phyloP scores from a whole-genome alignment of 495 filamentous ascomycete genomes.

The Tuber aestivum region DNA sequence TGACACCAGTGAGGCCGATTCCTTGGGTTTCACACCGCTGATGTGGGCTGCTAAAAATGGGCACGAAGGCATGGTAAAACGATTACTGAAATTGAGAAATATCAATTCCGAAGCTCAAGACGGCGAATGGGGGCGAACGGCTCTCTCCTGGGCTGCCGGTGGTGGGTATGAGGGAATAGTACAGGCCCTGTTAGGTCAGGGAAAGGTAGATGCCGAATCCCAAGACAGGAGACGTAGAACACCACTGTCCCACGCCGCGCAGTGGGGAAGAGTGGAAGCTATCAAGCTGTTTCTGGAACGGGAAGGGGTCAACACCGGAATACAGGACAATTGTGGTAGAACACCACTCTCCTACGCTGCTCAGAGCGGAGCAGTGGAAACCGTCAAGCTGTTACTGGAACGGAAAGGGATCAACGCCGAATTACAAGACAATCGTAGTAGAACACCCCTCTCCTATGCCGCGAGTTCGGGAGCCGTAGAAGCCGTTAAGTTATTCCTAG shows the following conservation, averaged over 20 bases:
- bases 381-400: no score
- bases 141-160: conserved; percentile 45
- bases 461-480: conserved; percentile 38
- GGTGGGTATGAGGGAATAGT: conserved; percentile 45
- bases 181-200: conserved; percentile 1
- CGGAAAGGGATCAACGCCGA: conserved; percentile 13
- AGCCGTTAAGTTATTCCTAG: no score
- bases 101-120: conserved; percentile 25
- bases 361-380: no score
- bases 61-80: conserved; percentile 36
- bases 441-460: conserved; percentile 41
- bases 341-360: no score
- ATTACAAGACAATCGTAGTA: conserved; percentile 10
- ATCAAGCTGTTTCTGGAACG: no score
- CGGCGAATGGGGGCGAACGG: conserved; percentile 31
- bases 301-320: no score
- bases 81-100: conserved; percentile 31
- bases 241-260: no score
- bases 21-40: conserved; percentile 27
- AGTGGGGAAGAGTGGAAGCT: no score
- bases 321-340: no score
- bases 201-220: conserved; percentile 15
- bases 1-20: neutral
- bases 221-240: no score
- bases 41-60: conserved; percentile 38